phyloP scores from a whole-genome alignment of 129 eudicot genomes.

The Lactuca saligna region DNA sequence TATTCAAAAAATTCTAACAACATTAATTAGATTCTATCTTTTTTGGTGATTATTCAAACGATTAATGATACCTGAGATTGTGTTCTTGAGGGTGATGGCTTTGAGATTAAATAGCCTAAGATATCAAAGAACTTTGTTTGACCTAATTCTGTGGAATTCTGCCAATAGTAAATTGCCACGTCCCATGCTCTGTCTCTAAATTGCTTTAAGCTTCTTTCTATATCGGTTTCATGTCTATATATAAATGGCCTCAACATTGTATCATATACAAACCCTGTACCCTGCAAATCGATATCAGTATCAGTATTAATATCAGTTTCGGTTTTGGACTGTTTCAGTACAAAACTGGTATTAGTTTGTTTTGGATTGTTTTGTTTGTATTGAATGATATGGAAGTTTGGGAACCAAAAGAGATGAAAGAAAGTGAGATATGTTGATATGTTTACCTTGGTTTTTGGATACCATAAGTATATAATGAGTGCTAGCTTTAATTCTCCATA shows the following conservation, averaged over 20 bases:
- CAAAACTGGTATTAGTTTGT: no score
- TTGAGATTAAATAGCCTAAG: constrained; percentile 44
- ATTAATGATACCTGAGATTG: constrained; percentile 48
- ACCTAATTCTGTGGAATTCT: constrained; percentile 76
- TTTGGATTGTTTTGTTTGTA: neutral
- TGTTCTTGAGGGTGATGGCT: constrained; percentile 29
- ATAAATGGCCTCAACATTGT: constrained; percentile 65
- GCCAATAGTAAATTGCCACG: constrained; percentile 79
- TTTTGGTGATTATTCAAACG: neutral
- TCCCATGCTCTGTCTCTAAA: constrained; percentile 78
- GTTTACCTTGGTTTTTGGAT: constrained; percentile 84
- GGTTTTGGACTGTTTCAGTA: no score
- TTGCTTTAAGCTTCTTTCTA: constrained; percentile 62
- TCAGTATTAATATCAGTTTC: no score
- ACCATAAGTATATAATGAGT: constrained; percentile 86
- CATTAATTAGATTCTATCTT: neutral
- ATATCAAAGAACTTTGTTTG: constrained; percentile 64
- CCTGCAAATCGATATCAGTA: constrained; percentile 42
- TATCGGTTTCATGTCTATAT: constrained; percentile 69
- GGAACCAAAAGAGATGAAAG: neutral
- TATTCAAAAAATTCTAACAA: neutral
- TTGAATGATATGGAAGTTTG: neutral
- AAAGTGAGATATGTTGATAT: constrained; percentile 1
- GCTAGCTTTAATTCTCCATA: constrained; percentile 91
- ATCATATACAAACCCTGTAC: constrained; percentile 72